Evolutionary conservation across 371 early-diverging fungal species (phyloP), one percentile per base, ranked within the genome.

Genomic region (Mortierella sp.): DNA sequence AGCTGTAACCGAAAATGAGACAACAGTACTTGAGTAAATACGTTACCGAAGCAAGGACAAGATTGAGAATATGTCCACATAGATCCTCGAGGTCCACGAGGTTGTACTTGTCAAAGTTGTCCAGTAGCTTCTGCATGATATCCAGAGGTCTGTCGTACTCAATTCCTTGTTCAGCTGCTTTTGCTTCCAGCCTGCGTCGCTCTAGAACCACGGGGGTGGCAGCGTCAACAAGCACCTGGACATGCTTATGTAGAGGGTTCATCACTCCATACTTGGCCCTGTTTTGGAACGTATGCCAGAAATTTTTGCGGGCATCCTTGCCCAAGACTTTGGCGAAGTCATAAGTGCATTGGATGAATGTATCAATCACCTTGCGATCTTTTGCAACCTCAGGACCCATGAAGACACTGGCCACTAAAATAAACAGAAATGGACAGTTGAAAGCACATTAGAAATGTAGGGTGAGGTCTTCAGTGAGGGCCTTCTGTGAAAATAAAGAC

Each of bases 41-140:
- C n/a, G n/a, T n/a, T n/a, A n/a, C n/a, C 17, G 81, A 79, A 6
- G 79, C 79, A 60, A 86, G 68, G 42, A 83, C 67, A 11, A 84
- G 42, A 2, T 78, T 27, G 26, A 81, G 34, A 12, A 76, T 28
- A 19, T 76, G 78, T 0, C 78, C 78, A 58, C 78, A 76, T n/a
- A 76, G 5, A n/a, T 76, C 78, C 34, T 76, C 70, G 6, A 76
- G 24, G 46, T 76, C 78, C 21, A 76, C 43, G 24, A 76, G 70
- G 0, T 47, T 50, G 27, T 76, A 76, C 61, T 70, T 69, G 47
- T 76, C 78, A 50, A 44, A 57, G 34, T 53, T 61, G 23, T 76
- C 78, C n/a, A 76, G 27, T 32, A 76, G 9, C 19, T 24, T 50
- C 26, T 76, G 78, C 44, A 76, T 19, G 37, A 76, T 56, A 47